These are phyloP conservation scores for Sporothrix brasiliensis DNA, from an alignment of 2,329 filamentous ascomycete species.

Conservation along the genomic window DNA sequence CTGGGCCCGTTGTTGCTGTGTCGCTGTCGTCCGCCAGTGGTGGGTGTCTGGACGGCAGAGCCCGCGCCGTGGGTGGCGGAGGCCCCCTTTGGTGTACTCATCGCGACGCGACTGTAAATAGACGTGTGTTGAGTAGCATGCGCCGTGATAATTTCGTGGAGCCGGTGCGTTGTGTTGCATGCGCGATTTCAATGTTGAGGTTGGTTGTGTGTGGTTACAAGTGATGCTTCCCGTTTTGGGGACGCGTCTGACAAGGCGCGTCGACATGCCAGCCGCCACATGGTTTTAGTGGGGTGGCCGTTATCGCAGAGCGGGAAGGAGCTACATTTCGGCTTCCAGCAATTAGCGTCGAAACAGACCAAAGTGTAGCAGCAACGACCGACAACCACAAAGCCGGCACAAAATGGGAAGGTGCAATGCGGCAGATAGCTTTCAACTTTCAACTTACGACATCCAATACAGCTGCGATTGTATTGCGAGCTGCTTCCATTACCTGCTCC, in stretches of 20 bases:
- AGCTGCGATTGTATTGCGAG: neutral
- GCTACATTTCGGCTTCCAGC: neutral
- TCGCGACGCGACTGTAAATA: constrained; percentile 4
- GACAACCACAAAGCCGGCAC: neutral
- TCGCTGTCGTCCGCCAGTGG: constrained; percentile 17
- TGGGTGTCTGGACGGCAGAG: constrained; percentile 26
- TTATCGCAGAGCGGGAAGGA: constrained; percentile 24
- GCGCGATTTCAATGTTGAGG: neutral
- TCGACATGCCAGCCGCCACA: constrained; percentile 20
- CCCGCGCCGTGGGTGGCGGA: constrained; percentile 9
- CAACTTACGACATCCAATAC: neutral
- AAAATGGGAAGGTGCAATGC: neutral
- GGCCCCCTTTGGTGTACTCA: constrained; percentile 30
- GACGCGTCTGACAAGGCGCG: constrained; percentile 26
- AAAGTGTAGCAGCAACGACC: neutral
- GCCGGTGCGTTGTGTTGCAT: neutral
- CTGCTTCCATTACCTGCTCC: neutral
- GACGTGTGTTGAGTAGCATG: neutral
- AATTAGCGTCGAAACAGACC: constrained; percentile 16
- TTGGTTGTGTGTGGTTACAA: neutral
- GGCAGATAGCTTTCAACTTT: neutral
- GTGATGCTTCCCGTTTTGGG: constrained; percentile 8
- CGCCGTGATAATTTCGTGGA: neutral
- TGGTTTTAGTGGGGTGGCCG: constrained; percentile 22
- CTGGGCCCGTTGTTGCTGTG: neutral